A percentile compares a stretch with the other conserved stretches of the same genome.
phyloP scores from a whole-genome alignment of 2,329 filamentous ascomycete species.

The Cladosporium oxysporum region DNA sequence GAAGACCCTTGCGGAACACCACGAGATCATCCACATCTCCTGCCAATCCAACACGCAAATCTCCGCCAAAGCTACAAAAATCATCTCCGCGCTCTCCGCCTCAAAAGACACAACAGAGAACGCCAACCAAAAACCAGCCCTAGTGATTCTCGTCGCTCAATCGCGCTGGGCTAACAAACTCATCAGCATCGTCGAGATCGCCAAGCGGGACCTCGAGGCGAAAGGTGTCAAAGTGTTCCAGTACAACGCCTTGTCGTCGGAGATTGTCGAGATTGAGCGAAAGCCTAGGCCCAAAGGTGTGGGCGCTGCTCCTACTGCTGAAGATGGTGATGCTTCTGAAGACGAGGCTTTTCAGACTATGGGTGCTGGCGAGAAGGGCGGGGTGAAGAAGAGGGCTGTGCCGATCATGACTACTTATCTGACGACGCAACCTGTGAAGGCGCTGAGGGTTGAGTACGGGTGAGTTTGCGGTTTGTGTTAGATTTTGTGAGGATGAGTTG shows the following conservation, averaged over 20 bases:
- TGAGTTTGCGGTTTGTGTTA: not conserved
- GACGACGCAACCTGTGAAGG: slow-evolving; percentile 55
- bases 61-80: slow-evolving; percentile 31
- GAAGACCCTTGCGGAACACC: slow-evolving; percentile 24
- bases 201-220: slow-evolving; percentile 40
- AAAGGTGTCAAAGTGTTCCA: slow-evolving; percentile 51
- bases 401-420: slow-evolving; percentile 64
- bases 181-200: slow-evolving; percentile 67
- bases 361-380: slow-evolving; percentile 30
- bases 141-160: slow-evolving; percentile 45
- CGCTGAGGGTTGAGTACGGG: slow-evolving; percentile 42
- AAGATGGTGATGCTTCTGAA: slow-evolving; percentile 25
- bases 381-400: slow-evolving; percentile 49
- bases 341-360: slow-evolving; percentile 34
- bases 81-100: slow-evolving; percentile 28
- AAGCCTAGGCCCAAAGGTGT: slow-evolving; percentile 21
- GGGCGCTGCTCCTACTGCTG: slow-evolving; percentile 19
- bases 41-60: slow-evolving; percentile 35
- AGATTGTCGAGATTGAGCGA: slow-evolving; percentile 29
- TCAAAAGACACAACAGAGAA: not conserved
- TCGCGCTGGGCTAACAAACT: slow-evolving; percentile 59
- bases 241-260: slow-evolving; percentile 34
- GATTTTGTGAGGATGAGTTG: not conserved
- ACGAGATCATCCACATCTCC: slow-evolving; percentile 30
- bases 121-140: slow-evolving; percentile 32